Conservation (phyloP, 768 basidiomycete species). For the Agrocybe pediades region DNA sequence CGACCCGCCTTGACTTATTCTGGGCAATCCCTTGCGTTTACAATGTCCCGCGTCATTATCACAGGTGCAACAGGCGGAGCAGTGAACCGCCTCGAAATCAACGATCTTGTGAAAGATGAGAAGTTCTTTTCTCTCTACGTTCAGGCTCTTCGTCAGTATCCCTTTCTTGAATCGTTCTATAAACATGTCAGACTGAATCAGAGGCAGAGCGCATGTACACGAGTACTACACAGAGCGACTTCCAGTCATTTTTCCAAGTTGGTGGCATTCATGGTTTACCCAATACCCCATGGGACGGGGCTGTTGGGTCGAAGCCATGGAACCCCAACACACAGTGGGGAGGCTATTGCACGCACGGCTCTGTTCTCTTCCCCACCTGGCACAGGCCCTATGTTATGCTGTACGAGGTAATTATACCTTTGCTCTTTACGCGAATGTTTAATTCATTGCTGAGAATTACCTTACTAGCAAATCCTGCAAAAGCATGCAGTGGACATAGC, state of each 20-base stretch:
- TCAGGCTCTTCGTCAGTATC: slow-evolving; percentile 46
- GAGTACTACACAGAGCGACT: slow-evolving; percentile 25
- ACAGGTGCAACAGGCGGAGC: slow-evolving; percentile 29
- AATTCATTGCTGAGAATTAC: not conserved
- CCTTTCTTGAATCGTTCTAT: not conserved
- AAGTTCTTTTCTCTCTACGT: slow-evolving; percentile 53
- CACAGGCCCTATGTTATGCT: slow-evolving; percentile 55
- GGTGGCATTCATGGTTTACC: slow-evolving; percentile 57
- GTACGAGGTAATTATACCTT: slow-evolving; percentile 43
- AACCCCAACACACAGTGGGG: slow-evolving; percentile 30
- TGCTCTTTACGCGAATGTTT: not conserved
- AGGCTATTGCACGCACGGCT: slow-evolving; percentile 62
- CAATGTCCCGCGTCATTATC: slow-evolving; percentile 21
- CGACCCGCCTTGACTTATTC: not conserved
- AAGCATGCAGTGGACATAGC: slow-evolving; percentile 42
- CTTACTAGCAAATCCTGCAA: slow-evolving; percentile 47
- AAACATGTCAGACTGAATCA: not conserved
- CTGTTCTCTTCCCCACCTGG: slow-evolving; percentile 56
- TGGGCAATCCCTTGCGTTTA: not conserved
- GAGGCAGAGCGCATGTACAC: slow-evolving; percentile 30
- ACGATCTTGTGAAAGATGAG: slow-evolving; percentile 40
- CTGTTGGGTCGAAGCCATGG: slow-evolving; percentile 24
- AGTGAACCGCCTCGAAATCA: slow-evolving; percentile 44
- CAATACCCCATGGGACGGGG: slow-evolving; percentile 43
- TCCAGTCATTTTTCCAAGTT: slow-evolving; percentile 44